These are phyloP conservation scores for Chaetomiaceae sp. DNA, from an alignment of 2,329 filamentous ascomycete genomes.

Conservation along the genomic window DNA sequence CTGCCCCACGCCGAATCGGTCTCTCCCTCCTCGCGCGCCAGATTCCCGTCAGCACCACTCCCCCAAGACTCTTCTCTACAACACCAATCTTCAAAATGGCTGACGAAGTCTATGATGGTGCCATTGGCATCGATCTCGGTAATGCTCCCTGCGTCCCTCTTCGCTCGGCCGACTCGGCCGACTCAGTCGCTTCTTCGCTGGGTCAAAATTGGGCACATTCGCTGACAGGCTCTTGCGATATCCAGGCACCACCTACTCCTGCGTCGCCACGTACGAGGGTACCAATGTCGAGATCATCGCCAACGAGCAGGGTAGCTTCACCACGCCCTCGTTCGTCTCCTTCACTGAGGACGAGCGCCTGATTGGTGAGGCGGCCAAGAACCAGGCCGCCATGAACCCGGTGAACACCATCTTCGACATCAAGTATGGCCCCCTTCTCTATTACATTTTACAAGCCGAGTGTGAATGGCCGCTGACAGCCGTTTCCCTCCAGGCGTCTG, in stretches of 20 bases:
- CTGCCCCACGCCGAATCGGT: conserved; percentile 27
- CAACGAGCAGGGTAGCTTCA: conserved; percentile 99
- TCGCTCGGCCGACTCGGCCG: neutral
- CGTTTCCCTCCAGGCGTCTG: conserved; percentile 67
- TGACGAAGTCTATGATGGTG: conserved; percentile 98
- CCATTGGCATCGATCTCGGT: conserved; percentile 99
- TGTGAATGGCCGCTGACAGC: conserved; percentile 13
- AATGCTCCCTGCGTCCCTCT: conserved; percentile 37
- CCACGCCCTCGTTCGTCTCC: conserved; percentile 97
- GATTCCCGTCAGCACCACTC: conserved; percentile 26
- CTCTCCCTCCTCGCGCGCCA: conserved; percentile 24
- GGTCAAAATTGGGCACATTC: conserved; percentile 13
- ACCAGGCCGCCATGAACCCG: conserved; percentile 99
- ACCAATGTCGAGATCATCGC: conserved; percentile 99
- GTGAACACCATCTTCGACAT: conserved; percentile 97
- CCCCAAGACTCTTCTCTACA: conserved; percentile 17
- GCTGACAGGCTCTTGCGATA: conserved; percentile 17
- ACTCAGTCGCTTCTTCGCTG: neutral
- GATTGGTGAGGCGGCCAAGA: conserved; percentile 99
- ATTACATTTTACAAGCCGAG: too few species aligned
- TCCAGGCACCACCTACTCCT: conserved; percentile 97
- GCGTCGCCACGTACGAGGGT: conserved; percentile 98
- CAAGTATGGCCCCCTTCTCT: conserved; percentile 62
- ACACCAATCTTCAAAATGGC: conserved; percentile 63
- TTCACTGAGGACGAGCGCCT: conserved; percentile 98